A percentile compares a stretch with the other conserved stretches of the same genome.
phyloP scores from a whole-genome alignment of 2,329 filamentous ascomycete genomes.

The Ophiostoma novo-ulmi region DNA sequence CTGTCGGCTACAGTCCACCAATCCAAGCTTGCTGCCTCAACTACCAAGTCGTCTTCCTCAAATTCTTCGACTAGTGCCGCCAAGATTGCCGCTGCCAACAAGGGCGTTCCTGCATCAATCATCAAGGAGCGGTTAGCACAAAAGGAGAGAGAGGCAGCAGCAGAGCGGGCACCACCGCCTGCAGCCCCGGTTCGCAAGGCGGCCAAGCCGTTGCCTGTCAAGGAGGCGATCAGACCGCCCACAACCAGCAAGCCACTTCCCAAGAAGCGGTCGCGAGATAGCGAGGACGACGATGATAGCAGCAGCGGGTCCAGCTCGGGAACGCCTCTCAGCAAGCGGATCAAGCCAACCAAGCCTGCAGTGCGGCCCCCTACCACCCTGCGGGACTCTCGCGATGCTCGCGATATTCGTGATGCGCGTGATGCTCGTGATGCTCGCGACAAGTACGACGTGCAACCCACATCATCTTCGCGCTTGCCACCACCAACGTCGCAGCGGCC shows the following conservation, averaged over 20 bases:
- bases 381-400: slow-evolving; percentile 6
- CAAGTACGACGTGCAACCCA: not conserved
- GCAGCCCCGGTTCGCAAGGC: slow-evolving; percentile 24
- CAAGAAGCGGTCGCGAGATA: slow-evolving; percentile 50
- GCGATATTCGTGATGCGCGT: slow-evolving; percentile 11
- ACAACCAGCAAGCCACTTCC: slow-evolving; percentile 33
- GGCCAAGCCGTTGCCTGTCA: slow-evolving; percentile 21
- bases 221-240: slow-evolving; percentile 17
- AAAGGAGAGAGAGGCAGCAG: slow-evolving; percentile 18
- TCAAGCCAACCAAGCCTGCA: slow-evolving; percentile 40
- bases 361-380: slow-evolving; percentile 12
- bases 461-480: not conserved
- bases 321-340: slow-evolving; percentile 53
- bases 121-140: slow-evolving; percentile 24
- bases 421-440: slow-evolving; percentile 14
- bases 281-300: slow-evolving; percentile 49
- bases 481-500: slow-evolving; percentile 12
- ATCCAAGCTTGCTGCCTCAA: slow-evolving; percentile 18
- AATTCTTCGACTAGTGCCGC: slow-evolving; percentile 9
- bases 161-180: not conserved
- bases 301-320: slow-evolving; percentile 58
- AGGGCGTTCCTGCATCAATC: not conserved
- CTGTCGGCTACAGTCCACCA: slow-evolving; percentile 34
- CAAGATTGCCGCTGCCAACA: slow-evolving; percentile 24
- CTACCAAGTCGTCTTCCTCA: slow-evolving; percentile 13